Percentiles rank a stretch among this genome's conserved stretches.
These are phyloP conservation scores for Nasturtium officinale DNA, from an alignment of 345 rosid species.

Conservation along the genomic window DNA sequence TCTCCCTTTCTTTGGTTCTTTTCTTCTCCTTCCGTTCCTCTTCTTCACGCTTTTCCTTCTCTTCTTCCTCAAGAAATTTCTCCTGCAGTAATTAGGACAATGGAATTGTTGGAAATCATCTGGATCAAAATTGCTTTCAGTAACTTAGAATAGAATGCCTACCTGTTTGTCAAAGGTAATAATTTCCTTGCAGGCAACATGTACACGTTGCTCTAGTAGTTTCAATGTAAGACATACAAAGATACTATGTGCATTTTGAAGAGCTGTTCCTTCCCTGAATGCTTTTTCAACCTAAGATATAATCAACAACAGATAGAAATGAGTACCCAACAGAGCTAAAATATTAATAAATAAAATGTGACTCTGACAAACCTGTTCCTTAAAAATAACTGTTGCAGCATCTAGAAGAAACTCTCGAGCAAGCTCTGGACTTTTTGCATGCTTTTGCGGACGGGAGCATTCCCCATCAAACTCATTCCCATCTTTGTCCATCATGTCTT, in stretches of 20 bases:
- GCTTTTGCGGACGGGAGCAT: slow-evolving; percentile 98
- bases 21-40: slow-evolving; percentile 87
- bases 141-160: slow-evolving; percentile 16
- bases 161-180: slow-evolving; percentile 95
- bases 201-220: slow-evolving; percentile 85
- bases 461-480: slow-evolving; percentile 96
- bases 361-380: slow-evolving; percentile 73
- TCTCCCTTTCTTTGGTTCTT: slow-evolving; percentile 88
- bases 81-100: slow-evolving; percentile 49
- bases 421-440: slow-evolving; percentile 99
- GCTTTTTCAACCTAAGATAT: slow-evolving; percentile 93
- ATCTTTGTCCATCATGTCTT: slow-evolving; percentile 93
- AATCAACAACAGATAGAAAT: slow-evolving; percentile 20
- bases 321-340: slow-evolving; percentile 9
- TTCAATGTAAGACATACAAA: slow-evolving; percentile 88
- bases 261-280: slow-evolving; percentile 97
- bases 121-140: not conserved
- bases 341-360: not conserved
- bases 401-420: slow-evolving; percentile 99
- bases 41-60: slow-evolving; percentile 95
- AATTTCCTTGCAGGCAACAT: slow-evolving; percentile 97
- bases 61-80: slow-evolving; percentile 97
- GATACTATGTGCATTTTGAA: slow-evolving; percentile 96
- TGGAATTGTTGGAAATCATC: slow-evolving; percentile 35
- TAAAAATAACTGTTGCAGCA: slow-evolving; percentile 93